Percentiles rank a stretch among this genome's conserved stretches.
Conservation (phyloP, 78 protist genomes). For the Bodo saltans region DNA sequence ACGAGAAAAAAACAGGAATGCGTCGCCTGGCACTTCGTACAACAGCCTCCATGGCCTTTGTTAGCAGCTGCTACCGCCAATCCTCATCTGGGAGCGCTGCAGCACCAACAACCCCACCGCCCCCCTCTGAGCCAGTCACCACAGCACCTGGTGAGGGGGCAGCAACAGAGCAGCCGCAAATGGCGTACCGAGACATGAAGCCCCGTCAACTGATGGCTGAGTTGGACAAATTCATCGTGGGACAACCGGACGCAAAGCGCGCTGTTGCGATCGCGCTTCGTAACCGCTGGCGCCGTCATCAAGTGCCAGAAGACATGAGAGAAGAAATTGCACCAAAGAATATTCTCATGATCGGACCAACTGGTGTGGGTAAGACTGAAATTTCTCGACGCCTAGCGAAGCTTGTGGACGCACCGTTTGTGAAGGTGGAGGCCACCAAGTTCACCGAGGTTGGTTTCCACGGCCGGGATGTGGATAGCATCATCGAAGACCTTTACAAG, state of each 20-base stretch:
- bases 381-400: constrained; percentile 86
- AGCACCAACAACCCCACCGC: too few relatives aligned
- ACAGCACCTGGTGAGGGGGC: background rate
- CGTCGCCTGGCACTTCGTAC: too few relatives aligned
- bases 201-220: constrained; percentile 50
- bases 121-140: too few relatives aligned
- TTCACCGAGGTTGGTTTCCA: constrained; percentile 88
- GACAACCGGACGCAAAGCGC: constrained; percentile 69
- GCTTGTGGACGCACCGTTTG: constrained; percentile 77
- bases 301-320: constrained; percentile 28
- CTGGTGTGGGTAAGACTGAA: constrained; percentile 82
- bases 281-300: constrained; percentile 43
- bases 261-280: constrained; percentile 72
- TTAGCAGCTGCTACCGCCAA: too few relatives aligned
- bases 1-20: too few relatives aligned
- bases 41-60: too few relatives aligned
- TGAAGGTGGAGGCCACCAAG: constrained; percentile 92
- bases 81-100: too few relatives aligned
- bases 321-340: constrained; percentile 80
- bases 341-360: constrained; percentile 79
- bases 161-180: background rate
- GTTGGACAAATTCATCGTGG: constrained; percentile 57
- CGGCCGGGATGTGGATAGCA: constrained; percentile 78
- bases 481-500: constrained; percentile 64
- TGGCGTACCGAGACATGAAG: background rate